Evolutionary conservation across 2,329 filamentous ascomycete genomes (phyloP).

Genomic region (Aspergillus bombycis): DNA sequence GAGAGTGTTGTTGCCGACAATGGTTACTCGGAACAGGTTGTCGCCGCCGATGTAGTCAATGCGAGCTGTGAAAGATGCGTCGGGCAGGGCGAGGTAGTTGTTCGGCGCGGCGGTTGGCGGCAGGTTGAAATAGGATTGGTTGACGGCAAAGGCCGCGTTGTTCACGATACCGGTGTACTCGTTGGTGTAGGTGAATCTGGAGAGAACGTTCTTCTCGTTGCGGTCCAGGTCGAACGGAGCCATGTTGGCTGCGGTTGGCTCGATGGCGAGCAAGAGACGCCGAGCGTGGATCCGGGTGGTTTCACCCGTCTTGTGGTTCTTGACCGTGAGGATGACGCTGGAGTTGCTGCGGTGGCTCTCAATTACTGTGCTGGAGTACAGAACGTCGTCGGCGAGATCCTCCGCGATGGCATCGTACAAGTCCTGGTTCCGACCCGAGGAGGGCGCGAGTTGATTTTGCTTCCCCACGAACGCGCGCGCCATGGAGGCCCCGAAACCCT

Average conservation of each 20-base stretch:
- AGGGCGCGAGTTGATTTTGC: constrained; percentile 33
- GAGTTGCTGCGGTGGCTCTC: constrained; percentile 20
- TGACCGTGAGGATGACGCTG: constrained; percentile 37
- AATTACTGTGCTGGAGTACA: constrained; percentile 43
- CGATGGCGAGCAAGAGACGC: constrained; percentile 43
- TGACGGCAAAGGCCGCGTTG: constrained; percentile 34
- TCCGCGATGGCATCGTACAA: constrained; percentile 46
- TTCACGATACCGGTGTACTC: constrained; percentile 41
- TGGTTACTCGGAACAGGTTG: constrained; percentile 25
- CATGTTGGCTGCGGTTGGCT: constrained; percentile 41
- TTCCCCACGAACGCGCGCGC: constrained; percentile 36
- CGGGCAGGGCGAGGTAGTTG: constrained; percentile 23
- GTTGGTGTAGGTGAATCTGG: constrained; percentile 37
- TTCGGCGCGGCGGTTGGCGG: constrained; percentile 52
- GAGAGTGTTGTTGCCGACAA: constrained; percentile 23
- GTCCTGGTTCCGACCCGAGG: constrained; percentile 40
- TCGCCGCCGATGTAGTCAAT: constrained; percentile 27
- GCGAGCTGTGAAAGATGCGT: constrained; percentile 21
- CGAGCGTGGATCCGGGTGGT: constrained; percentile 36
- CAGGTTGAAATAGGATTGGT: constrained; percentile 23
- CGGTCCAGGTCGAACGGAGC: constrained; percentile 37
- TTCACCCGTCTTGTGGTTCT: constrained; percentile 29
- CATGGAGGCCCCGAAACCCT: constrained; percentile 21
- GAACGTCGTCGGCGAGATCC: constrained; percentile 43
- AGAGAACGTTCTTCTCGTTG: constrained; percentile 37